Evolutionary conservation across 2,329 filamentous ascomycete genomes (phyloP).

Genomic region (Calonectria honghensis): DNA sequence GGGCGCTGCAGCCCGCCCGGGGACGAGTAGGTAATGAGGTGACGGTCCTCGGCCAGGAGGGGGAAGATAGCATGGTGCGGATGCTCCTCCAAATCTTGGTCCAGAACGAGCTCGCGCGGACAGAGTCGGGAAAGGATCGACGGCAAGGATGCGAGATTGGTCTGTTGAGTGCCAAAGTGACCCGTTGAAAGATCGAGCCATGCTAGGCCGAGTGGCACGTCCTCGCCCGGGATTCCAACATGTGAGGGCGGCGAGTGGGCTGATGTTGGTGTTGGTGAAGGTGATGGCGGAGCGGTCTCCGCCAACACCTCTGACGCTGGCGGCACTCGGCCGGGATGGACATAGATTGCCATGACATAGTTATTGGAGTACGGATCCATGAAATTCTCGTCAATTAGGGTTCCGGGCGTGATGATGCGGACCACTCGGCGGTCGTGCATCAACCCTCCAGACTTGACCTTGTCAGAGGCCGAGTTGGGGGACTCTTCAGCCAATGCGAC

Average conservation of each 20-base stretch:
- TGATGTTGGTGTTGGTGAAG: slow-evolving; percentile 43
- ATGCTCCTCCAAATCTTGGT: slow-evolving; percentile 76
- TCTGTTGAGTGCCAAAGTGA: slow-evolving; percentile 90
- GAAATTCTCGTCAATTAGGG: slow-evolving; percentile 97
- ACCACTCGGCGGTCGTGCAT: slow-evolving; percentile 90
- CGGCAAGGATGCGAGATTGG: slow-evolving; percentile 82
- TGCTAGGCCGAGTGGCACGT: slow-evolving; percentile 80
- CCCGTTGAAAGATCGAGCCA: slow-evolving; percentile 98
- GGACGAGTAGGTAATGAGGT: slow-evolving; percentile 84
- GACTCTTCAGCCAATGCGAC: slow-evolving; percentile 97
- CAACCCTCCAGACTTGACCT: slow-evolving; percentile 83
- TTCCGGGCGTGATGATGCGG: slow-evolving; percentile 94
- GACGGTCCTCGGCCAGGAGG: slow-evolving; percentile 83
- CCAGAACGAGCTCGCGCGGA: slow-evolving; percentile 89
- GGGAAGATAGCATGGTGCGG: slow-evolving; percentile 77
- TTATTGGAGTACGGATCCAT: slow-evolving; percentile 96
- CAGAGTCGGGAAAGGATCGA: slow-evolving; percentile 88
- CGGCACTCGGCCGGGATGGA: slow-evolving; percentile 71
- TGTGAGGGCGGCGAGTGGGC: slow-evolving; percentile 46
- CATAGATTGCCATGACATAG: slow-evolving; percentile 89
- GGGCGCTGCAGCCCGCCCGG: slow-evolving; percentile 68
- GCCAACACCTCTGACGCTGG: slow-evolving; percentile 27
- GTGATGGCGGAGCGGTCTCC: slow-evolving; percentile 47
- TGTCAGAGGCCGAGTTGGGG: slow-evolving; percentile 81
- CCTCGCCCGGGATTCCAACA: slow-evolving; percentile 45